A percentile compares a stretch with the other conserved stretches of the same genome.
These are phyloP conservation scores for Hymenoscyphus fraxineus DNA, from an alignment of 2,329 filamentous ascomycete species.

Conservation along the genomic window DNA sequence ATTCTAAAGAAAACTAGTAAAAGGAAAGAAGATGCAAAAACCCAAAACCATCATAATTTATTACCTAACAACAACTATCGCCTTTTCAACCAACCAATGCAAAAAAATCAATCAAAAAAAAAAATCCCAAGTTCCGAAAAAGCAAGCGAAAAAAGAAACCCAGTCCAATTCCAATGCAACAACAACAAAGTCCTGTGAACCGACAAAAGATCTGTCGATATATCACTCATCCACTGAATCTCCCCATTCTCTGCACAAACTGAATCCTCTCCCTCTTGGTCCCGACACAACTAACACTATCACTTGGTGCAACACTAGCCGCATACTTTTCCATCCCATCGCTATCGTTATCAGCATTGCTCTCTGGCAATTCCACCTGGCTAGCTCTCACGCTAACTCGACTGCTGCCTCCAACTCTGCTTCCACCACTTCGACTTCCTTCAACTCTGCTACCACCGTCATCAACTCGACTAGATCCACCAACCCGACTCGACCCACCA, in stretches of 20 bases:
- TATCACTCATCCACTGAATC: not conserved
- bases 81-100: not conserved
- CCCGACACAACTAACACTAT: conserved; percentile 63
- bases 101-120: too few species aligned
- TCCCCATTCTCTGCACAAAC: conserved; percentile 24
- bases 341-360: conserved; percentile 31
- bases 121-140: not conserved
- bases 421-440: not conserved
- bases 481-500: not conserved
- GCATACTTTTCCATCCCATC: conserved; percentile 45
- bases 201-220: not conserved
- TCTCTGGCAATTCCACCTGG: conserved; percentile 25
- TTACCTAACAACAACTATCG: not conserved
- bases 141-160: too few species aligned
- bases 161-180: not conserved
- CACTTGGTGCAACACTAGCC: conserved; percentile 54
- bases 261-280: conserved; percentile 30
- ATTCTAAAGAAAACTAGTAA: not conserved
- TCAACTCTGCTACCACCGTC: not conserved
- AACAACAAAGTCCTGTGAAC: not conserved
- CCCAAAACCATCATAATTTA: not conserved
- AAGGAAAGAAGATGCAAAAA: not conserved
- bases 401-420: not conserved
- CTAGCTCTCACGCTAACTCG: conserved; percentile 12
- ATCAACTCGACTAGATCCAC: too few species aligned